Conservation (phyloP, 768 basidiomycete species). For the Sarcodon aspratus region DNA sequence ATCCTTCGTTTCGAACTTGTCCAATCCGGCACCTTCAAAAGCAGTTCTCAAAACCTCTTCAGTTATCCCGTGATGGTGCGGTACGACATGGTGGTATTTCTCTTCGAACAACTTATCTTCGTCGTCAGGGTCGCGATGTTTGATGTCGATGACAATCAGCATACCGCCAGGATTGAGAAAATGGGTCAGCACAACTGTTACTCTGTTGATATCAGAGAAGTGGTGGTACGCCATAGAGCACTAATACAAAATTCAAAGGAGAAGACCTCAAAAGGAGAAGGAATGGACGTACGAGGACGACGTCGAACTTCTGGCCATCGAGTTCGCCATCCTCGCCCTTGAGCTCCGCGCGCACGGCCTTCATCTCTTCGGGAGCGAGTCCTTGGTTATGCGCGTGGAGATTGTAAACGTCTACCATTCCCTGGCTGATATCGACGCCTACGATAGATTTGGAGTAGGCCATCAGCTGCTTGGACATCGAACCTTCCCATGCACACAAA, state of each 20-base stretch:
- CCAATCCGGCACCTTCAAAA: slow-evolving; percentile 45
- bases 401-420: slow-evolving; percentile 60
- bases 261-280: background rate
- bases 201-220: slow-evolving; percentile 33
- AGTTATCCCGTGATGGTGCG: slow-evolving; percentile 42
- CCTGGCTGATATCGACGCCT: slow-evolving; percentile 69
- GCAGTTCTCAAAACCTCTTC: slow-evolving; percentile 33
- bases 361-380: slow-evolving; percentile 54
- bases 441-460: slow-evolving; percentile 50
- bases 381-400: slow-evolving; percentile 45
- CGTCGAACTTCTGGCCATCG: slow-evolving; percentile 48
- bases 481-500: slow-evolving; percentile 28
- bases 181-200: slow-evolving; percentile 38
- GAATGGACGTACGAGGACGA: slow-evolving; percentile 47
- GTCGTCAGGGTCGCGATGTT: slow-evolving; percentile 18
- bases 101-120: slow-evolving; percentile 16
- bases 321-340: slow-evolving; percentile 37
- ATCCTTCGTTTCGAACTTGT: slow-evolving; percentile 27
- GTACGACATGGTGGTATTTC: slow-evolving; percentile 32
- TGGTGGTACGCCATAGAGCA: slow-evolving; percentile 59
- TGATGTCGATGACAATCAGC: slow-evolving; percentile 47
- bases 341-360: slow-evolving; percentile 41
- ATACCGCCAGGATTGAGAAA: slow-evolving; percentile 53
- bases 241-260: slow-evolving; percentile 22
- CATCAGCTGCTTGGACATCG: slow-evolving; percentile 50